Conservation (phyloP, 2,329 filamentous ascomycete species). For the Tolypocladium album region DNA sequence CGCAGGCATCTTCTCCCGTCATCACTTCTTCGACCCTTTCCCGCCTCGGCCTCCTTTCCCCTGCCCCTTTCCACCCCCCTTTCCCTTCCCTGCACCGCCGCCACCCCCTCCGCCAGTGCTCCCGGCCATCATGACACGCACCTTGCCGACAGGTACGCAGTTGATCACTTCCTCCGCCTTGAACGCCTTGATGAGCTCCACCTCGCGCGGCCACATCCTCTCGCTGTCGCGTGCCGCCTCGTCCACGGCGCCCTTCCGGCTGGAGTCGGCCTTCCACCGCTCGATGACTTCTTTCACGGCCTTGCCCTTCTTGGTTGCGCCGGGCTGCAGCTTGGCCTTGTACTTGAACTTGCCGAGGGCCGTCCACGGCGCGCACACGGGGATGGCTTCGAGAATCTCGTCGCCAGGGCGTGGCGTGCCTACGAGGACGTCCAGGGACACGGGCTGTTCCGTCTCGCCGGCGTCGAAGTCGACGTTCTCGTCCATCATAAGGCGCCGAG, state of each 20-base stretch:
- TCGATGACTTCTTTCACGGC: constrained; percentile 84
- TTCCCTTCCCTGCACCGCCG: constrained; percentile 20
- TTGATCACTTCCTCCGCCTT: constrained; percentile 78
- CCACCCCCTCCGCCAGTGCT: constrained; percentile 33
- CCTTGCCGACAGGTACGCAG: constrained; percentile 67
- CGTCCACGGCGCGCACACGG: constrained; percentile 54
- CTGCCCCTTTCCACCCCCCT: constrained; percentile 20
- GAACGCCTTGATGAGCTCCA: constrained; percentile 71
- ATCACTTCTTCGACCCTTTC: constrained; percentile 32
- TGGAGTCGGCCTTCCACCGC: constrained; percentile 60
- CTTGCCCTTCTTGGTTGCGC: constrained; percentile 84
- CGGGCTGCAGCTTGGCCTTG: constrained; percentile 89
- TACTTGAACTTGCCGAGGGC: constrained; percentile 70
- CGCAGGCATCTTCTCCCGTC: background rate
- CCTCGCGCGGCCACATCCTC: constrained; percentile 73
- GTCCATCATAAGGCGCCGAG: constrained; percentile 48
- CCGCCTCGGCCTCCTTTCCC: constrained; percentile 24
- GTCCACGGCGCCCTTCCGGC: constrained; percentile 48
- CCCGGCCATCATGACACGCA: constrained; percentile 66
- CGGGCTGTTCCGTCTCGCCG: constrained; percentile 42
- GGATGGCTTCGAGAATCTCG: constrained; percentile 60
- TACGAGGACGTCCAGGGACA: constrained; percentile 58
- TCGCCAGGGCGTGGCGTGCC: constrained; percentile 73
- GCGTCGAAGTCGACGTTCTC: constrained; percentile 51
- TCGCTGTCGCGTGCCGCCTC: constrained; percentile 53